Base-by-base conservation (phyloP, 768 basidiomycete species). In the Thelephora aurantiotincta region DNA sequence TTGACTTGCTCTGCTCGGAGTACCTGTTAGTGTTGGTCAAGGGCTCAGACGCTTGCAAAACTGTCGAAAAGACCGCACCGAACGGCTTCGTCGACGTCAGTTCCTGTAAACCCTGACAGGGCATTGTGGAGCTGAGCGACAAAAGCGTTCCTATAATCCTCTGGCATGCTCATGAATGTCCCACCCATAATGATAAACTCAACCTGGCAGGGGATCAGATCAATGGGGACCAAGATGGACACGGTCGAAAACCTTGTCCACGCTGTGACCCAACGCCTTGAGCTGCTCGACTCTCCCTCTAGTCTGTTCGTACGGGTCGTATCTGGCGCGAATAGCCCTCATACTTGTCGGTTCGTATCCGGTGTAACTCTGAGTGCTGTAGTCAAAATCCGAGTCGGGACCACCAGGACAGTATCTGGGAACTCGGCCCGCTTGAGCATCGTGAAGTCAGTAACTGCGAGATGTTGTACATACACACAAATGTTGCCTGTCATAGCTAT, bases 401-500 rank as follows among this genome's bases (percentile, higher is more conserved):
- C 96, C 96, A 48, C 96, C 96, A 4, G 96, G 96, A 60, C 96
- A 99, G 62, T 98, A 97, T 34, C 90, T 92, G 52, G 2, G 35
- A 36, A 48, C 37, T 52, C 50, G 12, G 49, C 47, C 11, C 11
- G 30, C 26, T 22, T 37, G 35, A 6, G 12, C 11, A n/a, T n/a
- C n/a, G n/a, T n/a, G n/a, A n/a, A n/a, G n/a, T n/a, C n/a, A 11
- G 6, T 16, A 20, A 9, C n/a, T 13, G 6, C 7, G 44, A 11
- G 11, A 1, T 5, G 43, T 33, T 22, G 33, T 20, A 68, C 84
- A 53, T 64, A 94, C 82, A 99, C 96, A 66, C 96, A 99, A 48
- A 99, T 98, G 58, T 99, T 99, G 23, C 96, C 96, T 0, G 96
- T 99, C 90, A 99, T 96, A 6, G 96, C 96, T 48, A 99, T 98